Percentiles rank a stretch among this genome's conserved stretches.
Evolutionary conservation across 352 stramenopile species (phyloP).

Genomic region (Peronospora destructor): DNA sequence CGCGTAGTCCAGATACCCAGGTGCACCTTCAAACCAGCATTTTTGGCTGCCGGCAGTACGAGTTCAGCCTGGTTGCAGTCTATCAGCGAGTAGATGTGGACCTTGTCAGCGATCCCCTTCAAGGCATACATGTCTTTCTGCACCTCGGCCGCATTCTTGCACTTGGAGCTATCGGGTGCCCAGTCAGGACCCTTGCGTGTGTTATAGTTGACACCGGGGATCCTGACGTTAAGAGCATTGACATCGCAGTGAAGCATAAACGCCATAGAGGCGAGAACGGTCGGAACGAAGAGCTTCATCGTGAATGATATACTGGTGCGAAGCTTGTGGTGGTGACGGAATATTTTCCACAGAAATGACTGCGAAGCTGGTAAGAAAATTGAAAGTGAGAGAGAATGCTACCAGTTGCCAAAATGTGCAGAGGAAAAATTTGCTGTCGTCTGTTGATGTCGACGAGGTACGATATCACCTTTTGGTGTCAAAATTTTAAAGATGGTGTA

Average conservation of each 20-base stretch:
- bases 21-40: slow-evolving; percentile 41
- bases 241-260: slow-evolving; percentile 8
- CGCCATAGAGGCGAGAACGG: slow-evolving; percentile 13
- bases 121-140: slow-evolving; percentile 48
- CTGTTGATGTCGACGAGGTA: no score
- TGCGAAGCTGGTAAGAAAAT: no score
- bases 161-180: slow-evolving; percentile 28
- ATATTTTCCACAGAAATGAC: no score
- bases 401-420: no score
- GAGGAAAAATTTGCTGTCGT: no score
- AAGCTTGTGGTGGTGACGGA: no score
- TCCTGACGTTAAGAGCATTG: slow-evolving; percentile 41
- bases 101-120: slow-evolving; percentile 37
- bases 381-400: no score
- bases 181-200: slow-evolving; percentile 52
- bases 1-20: slow-evolving; percentile 59
- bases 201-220: slow-evolving; percentile 78
- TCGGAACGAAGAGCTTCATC: slow-evolving; percentile 33
- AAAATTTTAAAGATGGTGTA: no score
- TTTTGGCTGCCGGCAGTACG: slow-evolving; percentile 41
- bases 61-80: slow-evolving; percentile 46
- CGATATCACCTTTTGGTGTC: no score
- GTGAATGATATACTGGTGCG: background rate
- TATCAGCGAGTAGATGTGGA: slow-evolving; percentile 64
- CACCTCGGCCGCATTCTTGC: slow-evolving; percentile 44